Percentiles rank a stretch among this genome's conserved stretches.
Conservation (phyloP, 129 eudicot species). For the Lonicera japonica region DNA sequence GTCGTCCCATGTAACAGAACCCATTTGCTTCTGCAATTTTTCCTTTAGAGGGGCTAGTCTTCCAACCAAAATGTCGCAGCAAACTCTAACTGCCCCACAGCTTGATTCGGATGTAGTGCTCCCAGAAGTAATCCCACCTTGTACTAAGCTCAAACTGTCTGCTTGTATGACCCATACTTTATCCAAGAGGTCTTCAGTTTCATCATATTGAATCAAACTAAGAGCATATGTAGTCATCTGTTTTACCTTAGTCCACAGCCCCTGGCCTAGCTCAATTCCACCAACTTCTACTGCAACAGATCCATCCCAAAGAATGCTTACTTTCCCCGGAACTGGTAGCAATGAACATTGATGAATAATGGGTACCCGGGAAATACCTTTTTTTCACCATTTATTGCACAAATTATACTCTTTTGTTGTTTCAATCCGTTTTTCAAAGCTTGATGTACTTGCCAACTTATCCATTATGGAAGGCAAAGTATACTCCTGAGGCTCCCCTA, state of each 20-base stretch:
- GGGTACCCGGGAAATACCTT: conserved; percentile 82
- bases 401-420: conserved; percentile 41
- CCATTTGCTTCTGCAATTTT: conserved; percentile 39
- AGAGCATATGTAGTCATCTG: conserved; percentile 78
- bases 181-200: conserved; percentile 45
- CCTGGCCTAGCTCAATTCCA: conserved; percentile 92
- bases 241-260: conserved; percentile 91
- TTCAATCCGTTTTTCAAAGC: conserved; percentile 37
- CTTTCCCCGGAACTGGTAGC: conserved; percentile 75
- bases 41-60: conserved; percentile 49
- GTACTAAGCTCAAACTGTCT: conserved; percentile 76
- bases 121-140: conserved; percentile 88
- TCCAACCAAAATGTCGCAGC: conserved; percentile 71
- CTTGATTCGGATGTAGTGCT: conserved; percentile 94
- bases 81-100: conserved; percentile 72
- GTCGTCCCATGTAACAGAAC: conserved; percentile 52
- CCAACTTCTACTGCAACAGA: conserved; percentile 86
- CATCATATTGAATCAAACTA: conserved; percentile 51
- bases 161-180: conserved; percentile 71
- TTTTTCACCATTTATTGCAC: conserved; percentile 54
- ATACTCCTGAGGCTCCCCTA: conserved; percentile 63
- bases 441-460: conserved; percentile 46
- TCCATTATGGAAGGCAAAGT: conserved; percentile 75
- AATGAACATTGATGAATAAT: conserved; percentile 48
- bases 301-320: conserved; percentile 70